Base-by-base conservation (phyloP, 1,284 basidiomycete species). In the Schizopora paradoxa region DNA sequence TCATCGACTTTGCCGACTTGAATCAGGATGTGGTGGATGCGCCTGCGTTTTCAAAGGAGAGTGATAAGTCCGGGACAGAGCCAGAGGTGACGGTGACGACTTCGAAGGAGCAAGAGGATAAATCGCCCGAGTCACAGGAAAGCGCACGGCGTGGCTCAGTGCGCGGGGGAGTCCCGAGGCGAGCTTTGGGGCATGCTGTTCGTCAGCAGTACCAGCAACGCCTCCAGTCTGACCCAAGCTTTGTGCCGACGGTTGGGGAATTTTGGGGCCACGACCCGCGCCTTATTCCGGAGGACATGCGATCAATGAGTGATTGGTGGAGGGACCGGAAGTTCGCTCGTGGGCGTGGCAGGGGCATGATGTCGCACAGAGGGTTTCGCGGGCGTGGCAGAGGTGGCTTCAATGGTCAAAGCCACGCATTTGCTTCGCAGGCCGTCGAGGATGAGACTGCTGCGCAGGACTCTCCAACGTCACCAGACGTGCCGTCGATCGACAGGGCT, bases 201-300 rank as follows among this genome's bases (percentile, higher is more conserved):
- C 80, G 83, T 34, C 83, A 88, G 57, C 82, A 78, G 19, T 90
- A 90, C 61, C 82, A 86, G 55, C 74, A 86, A 49, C 77, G 82
- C 26, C 68, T 91, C 19, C 83, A 86, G 54, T 73, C 68, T 16
- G 91, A 94, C 61, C 90, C 91, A 1, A 86, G 88, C 1, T 90
- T 82, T 58, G 84, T 89, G 23, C 91, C 91, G 18, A 84, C 79
- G 21, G 85, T 91, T 10, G 91, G 91, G 49, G 82, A 84, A 51
- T 94, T 93, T 59, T 94, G 89, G 90, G 83, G 86, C 6, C 91
- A 93, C 59, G 91, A 93, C 61, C 89, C 93, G 61, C 81, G 91
- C 39, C 67, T 84, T 51, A 66, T 83, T 61, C 86, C 80, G 66
- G 86, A 81, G 67, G 79, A 82, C 54, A 63, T 86, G 42, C 76